Conservation (phyloP, 371 early-diverging fungal species). For the Umbelopsis sp. region DNA sequence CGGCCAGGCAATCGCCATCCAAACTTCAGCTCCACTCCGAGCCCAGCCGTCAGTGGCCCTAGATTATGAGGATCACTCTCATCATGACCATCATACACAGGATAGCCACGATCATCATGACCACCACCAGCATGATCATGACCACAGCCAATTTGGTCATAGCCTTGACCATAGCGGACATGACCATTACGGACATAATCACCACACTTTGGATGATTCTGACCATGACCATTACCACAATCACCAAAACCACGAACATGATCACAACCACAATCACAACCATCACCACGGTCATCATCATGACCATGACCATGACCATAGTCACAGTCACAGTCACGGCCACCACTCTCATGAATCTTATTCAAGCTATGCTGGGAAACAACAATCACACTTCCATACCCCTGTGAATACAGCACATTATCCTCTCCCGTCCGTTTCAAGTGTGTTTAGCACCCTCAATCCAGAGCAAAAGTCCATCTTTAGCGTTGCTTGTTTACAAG, state of each 20-base stretch:
- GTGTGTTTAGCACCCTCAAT: constrained; percentile 51
- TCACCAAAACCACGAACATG: constrained; percentile 16
- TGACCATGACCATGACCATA: constrained; percentile 27
- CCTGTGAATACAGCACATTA: constrained; percentile 30
- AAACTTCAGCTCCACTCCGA: constrained; percentile 18
- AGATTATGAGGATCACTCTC: constrained; percentile 22
- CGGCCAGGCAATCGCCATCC: constrained; percentile 21
- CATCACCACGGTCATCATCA: constrained; percentile 32
- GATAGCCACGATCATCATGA: constrained; percentile 23
- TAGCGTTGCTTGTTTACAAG: constrained; percentile 59
- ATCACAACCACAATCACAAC: constrained; percentile 29
- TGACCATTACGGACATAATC: constrained; percentile 20
- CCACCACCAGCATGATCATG: constrained; percentile 25
- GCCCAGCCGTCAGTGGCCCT: neutral
- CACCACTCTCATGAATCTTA: constrained; percentile 27
- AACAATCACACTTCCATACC: constrained; percentile 42
- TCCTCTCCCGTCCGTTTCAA: constrained; percentile 43
- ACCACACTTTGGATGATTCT: neutral
- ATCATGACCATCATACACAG: constrained; percentile 20
- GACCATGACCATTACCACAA: constrained; percentile 19
- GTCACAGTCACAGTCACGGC: constrained; percentile 28
- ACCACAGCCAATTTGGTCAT: constrained; percentile 22
- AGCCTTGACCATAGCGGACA: constrained; percentile 19
- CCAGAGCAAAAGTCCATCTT: constrained; percentile 66
- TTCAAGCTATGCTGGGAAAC: constrained; percentile 28